phyloP scores from a whole-genome alignment of 2,329 filamentous ascomycete genomes.

The Penicillium sp. region DNA sequence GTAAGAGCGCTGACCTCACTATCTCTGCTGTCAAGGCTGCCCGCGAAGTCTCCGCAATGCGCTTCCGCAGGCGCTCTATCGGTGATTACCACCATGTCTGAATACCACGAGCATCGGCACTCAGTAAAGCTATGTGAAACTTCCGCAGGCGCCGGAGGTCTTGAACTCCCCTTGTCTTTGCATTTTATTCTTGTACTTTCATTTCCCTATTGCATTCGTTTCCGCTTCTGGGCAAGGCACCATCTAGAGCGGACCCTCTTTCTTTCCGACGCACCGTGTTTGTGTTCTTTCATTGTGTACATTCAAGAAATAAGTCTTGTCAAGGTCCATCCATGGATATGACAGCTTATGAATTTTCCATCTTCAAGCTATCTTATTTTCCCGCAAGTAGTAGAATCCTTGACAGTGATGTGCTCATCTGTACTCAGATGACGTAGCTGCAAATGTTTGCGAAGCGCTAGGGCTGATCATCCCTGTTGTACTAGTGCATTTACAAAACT shows the following conservation, averaged over 20 bases:
- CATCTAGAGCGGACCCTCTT: constrained; percentile 15
- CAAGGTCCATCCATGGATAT: too few species aligned
- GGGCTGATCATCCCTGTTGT: too few species aligned
- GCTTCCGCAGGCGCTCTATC: constrained; percentile 33
- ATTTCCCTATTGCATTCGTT: constrained; percentile 12
- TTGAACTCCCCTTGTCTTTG: constrained; percentile 4
- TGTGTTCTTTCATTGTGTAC: constrained; percentile 22
- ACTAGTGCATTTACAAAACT: too few species aligned
- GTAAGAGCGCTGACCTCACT: constrained; percentile 35
- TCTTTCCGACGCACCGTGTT: constrained; percentile 15
- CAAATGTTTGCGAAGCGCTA: too few species aligned
- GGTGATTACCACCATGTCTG: constrained; percentile 31
- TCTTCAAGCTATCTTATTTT: too few species aligned
- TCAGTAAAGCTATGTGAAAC: too few species aligned
- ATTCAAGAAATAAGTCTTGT: constrained; percentile 19
- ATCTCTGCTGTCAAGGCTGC: constrained; percentile 32
- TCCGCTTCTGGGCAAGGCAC: constrained; percentile 11
- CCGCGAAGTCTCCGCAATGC: constrained; percentile 33
- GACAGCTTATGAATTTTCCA: too few species aligned
- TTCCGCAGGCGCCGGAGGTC: constrained; percentile 27
- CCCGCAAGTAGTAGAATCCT: too few species aligned
- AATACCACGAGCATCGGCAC: too few species aligned
- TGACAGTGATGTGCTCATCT: too few species aligned
- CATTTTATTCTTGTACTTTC: too few species aligned
- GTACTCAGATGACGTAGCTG: too few species aligned